Evolutionary conservation across 345 rosid species (phyloP), one percentile per base, ranked within the genome.

Genomic region (Microthlaspi erraticum): DNA sequence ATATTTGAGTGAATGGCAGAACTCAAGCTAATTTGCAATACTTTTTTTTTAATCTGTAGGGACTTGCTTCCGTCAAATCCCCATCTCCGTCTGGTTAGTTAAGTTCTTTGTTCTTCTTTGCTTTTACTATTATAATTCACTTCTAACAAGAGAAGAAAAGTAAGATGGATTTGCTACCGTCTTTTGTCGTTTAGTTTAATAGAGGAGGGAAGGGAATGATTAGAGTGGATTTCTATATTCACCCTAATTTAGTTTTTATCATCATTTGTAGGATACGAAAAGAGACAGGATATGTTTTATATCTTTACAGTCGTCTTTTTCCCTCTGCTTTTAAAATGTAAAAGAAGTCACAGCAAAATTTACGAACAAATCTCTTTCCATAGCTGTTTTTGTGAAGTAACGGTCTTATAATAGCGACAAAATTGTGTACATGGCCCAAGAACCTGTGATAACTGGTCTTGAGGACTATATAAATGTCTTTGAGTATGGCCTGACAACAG

Each of bases 11-110:
- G 45, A 17, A 34, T 7, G 58, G 37, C 42, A 16, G 17, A 26
- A 71, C 46, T 46, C 16, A 18, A 45, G 3, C 55, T 43, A 55
- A 10, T 50, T 32, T 58, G 17, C 8, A 61, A 55, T 67, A 36
- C 43, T 73, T 52, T 71, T 52, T 68, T 55, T 32, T 68, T 7
- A 37, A 60, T 62, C 77, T 84, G 83, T 90, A 91, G 98, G 81
- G 98, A 93, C 85, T 75, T 91, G 65, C 96, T 93, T 70, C 94
- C 97, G 75, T 78, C 61, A 9, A 78, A 80, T 80, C 97, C 94
- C 68, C 82, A 78, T 67, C 87, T 93, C 67, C 97, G 96, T 32
- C 87, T 93, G 98, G 98, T 93, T 73, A 81, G 96, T 91, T 73
- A 19, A 32, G 6, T 66, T 57, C 34, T 65, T 7, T 45, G 33